These are phyloP conservation scores for Leccinum rimulosum DNA, from an alignment of 768 basidiomycete species.

Conservation along the genomic window DNA sequence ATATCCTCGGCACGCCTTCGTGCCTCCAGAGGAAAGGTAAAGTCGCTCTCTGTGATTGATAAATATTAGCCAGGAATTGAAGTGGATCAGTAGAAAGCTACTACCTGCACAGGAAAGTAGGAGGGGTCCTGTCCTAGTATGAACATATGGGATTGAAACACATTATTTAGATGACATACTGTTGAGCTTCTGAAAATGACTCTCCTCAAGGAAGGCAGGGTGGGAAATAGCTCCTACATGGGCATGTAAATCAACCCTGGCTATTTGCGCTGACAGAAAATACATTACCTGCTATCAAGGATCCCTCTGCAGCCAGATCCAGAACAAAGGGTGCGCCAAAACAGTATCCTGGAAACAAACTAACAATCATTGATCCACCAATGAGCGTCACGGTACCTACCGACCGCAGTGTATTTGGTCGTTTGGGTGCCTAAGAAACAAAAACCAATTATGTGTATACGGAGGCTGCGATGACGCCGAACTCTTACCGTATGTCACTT, in stretches of 20 bases:
- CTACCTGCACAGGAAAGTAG: constrained; percentile 27
- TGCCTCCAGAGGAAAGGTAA: constrained; percentile 48
- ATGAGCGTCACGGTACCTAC: constrained; percentile 22
- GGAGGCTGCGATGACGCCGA: background rate
- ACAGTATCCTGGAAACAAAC: constrained; percentile 45
- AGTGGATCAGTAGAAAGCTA: background rate
- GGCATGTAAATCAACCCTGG: background rate
- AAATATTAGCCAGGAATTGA: background rate
- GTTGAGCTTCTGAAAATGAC: constrained; percentile 48
- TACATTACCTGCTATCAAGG: constrained; percentile 43
- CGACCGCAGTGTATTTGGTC: constrained; percentile 42
- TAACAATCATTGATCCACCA: background rate
- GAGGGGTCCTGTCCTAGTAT: constrained; percentile 18
- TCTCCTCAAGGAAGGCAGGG: constrained; percentile 49
- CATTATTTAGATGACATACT: constrained; percentile 34
- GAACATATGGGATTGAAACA: background rate
- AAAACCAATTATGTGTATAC: background rate
- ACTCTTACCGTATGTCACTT: constrained; percentile 41
- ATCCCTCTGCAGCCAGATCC: constrained; percentile 42
- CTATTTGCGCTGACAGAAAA: background rate
- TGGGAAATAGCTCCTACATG: constrained; percentile 49
- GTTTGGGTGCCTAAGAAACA: constrained; percentile 20
- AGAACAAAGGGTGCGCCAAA: constrained; percentile 53
- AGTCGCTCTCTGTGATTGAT: constrained; percentile 42
- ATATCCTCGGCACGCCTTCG: constrained; percentile 57